Evolutionary conservation across 2,329 filamentous ascomycete species (phyloP).

Genomic region (Ilyonectria robusta): DNA sequence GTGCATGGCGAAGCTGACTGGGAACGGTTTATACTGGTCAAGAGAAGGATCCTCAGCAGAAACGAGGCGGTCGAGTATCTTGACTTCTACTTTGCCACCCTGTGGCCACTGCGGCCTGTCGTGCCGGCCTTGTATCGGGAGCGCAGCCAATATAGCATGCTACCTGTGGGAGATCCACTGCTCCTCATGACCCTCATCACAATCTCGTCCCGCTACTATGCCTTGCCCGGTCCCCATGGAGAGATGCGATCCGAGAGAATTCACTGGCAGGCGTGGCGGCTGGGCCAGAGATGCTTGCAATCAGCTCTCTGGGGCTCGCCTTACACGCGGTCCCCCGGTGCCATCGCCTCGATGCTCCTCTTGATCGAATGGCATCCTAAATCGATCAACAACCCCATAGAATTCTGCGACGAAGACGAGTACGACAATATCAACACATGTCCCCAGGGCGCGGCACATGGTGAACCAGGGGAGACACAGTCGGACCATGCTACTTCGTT

Average conservation of each 20-base stretch:
- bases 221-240: constrained; percentile 21
- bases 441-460: too few relatives aligned
- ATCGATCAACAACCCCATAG: constrained; percentile 33
- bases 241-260: constrained; percentile 33
- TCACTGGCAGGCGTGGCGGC: constrained; percentile 36
- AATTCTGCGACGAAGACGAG: too few relatives aligned
- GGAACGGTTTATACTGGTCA: too few relatives aligned
- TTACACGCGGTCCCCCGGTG: constrained; percentile 23
- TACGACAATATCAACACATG: too few relatives aligned
- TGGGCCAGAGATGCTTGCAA: constrained; percentile 26
- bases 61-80: constrained; percentile 28
- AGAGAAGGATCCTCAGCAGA: constrained; percentile 10
- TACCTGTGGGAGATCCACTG: constrained; percentile 27
- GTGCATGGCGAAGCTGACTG: too few relatives aligned
- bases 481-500: constrained; percentile 10
- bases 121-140: constrained; percentile 26
- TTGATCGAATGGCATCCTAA: constrained; percentile 33
- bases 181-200: constrained; percentile 28
- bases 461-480: constrained; percentile 33
- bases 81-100: constrained; percentile 26
- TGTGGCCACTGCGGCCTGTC: constrained; percentile 35
- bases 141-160: constrained; percentile 8
- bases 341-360: constrained; percentile 31
- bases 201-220: constrained; percentile 28
- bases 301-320: constrained; percentile 35